Evolutionary conservation across 306 rosid species (phyloP), one percentile per base, ranked within the genome.

Genomic region (Sechiopsis laciniata): DNA sequence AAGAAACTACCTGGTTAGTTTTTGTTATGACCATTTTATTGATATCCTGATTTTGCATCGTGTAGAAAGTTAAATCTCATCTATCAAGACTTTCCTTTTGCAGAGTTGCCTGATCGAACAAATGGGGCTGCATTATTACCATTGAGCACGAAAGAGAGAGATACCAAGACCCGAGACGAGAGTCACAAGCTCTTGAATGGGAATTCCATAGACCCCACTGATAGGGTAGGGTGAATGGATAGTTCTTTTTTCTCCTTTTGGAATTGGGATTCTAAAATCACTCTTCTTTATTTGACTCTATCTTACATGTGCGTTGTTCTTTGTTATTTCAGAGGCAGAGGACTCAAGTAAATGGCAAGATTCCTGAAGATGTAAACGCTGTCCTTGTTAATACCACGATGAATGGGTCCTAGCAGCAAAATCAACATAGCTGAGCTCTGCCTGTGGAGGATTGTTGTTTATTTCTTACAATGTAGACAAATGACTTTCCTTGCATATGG

Each of bases 41-140:
- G 11, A 0, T 19, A 57, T 3, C 22, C 55, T 76, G 9, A 6
- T 29, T 8, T 14, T 40, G 55, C 32, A 66, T 45, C 51, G 3
- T 42, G 71, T 24, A 74, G 72, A 45, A 17, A 42, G 55, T 73
- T 61, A 21, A 65, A 65, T 45, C 55, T 66, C n/a, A 60, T 62
- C 9, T 11, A 66, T 45, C 35, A 19, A 66, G 35, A 55, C 2
- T 42, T 20, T 62, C 52, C 2, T 26, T 56, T 26, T 78, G 79
- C 95, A 95, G 99, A 91, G 63, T 82, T 95, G 81, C 90, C 96
- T 0, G 97, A 95, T 86, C 91, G 99, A 71, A 82, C 88, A n/a
- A 77, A 57, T 19, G 91, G 92, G 20, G 77, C 78, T 56, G 82
- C 85, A 55, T 50, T 87, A 78, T 81, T 95, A 75, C 99, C 99